Evolutionary conservation across 441 rosid species (phyloP).

Genomic region (Syzygium syzygioides): DNA sequence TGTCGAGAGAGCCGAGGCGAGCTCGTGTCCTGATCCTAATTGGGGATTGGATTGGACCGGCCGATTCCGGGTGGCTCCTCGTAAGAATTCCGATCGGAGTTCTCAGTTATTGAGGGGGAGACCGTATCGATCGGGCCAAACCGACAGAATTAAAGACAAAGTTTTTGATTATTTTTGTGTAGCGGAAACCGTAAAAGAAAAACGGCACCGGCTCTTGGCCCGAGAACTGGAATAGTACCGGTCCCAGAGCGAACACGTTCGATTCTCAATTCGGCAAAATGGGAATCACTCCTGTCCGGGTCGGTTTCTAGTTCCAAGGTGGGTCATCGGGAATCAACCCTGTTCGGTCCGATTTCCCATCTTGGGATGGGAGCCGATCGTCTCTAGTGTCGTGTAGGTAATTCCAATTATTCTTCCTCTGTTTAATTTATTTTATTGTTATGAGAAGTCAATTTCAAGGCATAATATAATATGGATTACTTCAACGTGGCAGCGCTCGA

Average conservation of each 20-base stretch:
- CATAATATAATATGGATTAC: background rate
- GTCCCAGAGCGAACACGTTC: rapidly evolving
- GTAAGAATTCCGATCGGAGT: rapidly evolving
- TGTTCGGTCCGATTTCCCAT: background rate
- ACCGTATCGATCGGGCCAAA: rapidly evolving
- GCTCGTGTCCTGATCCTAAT: rapidly evolving
- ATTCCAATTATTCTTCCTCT: background rate
- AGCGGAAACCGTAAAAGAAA: no score
- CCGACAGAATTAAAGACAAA: rapidly evolving
- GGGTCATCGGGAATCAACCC: rapidly evolving
- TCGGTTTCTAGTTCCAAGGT: rapidly evolving
- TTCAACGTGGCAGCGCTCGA: rapidly evolving
- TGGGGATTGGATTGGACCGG: background rate
- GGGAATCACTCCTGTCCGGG: rapidly evolving
- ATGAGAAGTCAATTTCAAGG: background rate
- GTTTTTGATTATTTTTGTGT: no score
- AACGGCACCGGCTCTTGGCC: rapidly evolving
- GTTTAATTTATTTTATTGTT: background rate
- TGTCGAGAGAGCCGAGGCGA: background rate
- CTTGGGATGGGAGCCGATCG: rapidly evolving
- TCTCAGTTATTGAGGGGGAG: rapidly evolving
- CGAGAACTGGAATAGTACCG: no score
- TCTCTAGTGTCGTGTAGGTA: background rate
- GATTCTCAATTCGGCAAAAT: rapidly evolving
- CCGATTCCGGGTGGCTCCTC: background rate